These are phyloP conservation scores for Candolleomyces aberdarensis DNA, from an alignment of 768 basidiomycete genomes.

Conservation along the genomic window DNA sequence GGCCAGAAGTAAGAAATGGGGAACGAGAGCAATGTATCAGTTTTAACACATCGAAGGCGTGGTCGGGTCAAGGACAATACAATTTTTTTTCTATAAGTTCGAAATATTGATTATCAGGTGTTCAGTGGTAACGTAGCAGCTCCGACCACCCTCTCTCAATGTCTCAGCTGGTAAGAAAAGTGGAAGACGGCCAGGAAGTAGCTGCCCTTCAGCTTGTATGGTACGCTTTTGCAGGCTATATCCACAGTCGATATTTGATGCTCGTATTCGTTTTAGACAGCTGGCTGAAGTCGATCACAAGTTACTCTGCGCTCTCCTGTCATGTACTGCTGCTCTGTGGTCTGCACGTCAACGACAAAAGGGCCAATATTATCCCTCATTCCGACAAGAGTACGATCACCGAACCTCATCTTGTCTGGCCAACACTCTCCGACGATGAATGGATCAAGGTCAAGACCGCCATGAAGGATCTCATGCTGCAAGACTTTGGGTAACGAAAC, in stretches of 20 bases:
- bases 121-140: too few species aligned
- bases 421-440: slow-evolving; percentile 86
- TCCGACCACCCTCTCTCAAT: too few species aligned
- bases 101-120: too few species aligned
- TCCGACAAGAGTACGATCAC: slow-evolving; percentile 97
- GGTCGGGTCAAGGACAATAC: too few species aligned
- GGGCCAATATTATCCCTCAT: slow-evolving; percentile 96
- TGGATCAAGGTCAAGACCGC: slow-evolving; percentile 99
- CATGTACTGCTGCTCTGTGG: slow-evolving; percentile 95
- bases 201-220: slow-evolving; percentile 94
- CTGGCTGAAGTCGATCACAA: slow-evolving; percentile 98
- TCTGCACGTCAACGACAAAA: slow-evolving; percentile 98
- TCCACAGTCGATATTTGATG: neutral
- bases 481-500: slow-evolving; percentile 99
- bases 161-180: too few species aligned
- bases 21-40: too few species aligned
- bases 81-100: too few species aligned
- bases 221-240: slow-evolving; percentile 33
- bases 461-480: slow-evolving; percentile 92
- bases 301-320: slow-evolving; percentile 98
- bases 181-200: too few species aligned
- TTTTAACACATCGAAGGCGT: too few species aligned
- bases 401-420: slow-evolving; percentile 98
- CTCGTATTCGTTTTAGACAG: slow-evolving; percentile 58
- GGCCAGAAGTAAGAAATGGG: too few species aligned